phyloP scores from a whole-genome alignment of 495 filamentous ascomycete species.

The Rhizodiscina lignyota region DNA sequence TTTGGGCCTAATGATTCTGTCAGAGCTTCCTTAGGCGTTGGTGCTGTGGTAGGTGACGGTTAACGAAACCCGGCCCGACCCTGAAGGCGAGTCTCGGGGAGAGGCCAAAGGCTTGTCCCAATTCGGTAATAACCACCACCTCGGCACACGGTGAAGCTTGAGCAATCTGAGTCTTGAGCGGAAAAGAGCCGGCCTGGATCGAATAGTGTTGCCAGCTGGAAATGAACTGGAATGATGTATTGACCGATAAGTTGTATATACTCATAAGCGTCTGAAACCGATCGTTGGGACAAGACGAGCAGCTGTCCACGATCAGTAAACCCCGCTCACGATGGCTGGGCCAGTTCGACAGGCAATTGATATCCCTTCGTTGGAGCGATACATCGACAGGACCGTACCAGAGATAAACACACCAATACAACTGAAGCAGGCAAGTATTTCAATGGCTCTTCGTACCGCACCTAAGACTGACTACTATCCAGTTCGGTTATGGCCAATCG shows the following conservation, averaged over 20 bases:
- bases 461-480: conserved; percentile 3
- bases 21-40: too few relatives aligned
- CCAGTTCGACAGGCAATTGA: conserved; percentile 72
- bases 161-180: background rate
- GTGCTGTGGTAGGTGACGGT: too few relatives aligned
- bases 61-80: too few relatives aligned
- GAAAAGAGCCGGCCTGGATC: background rate
- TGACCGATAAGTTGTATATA: background rate
- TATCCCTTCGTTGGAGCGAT: conserved; percentile 50
- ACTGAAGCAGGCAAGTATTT: conserved; percentile 53
- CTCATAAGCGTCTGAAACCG: background rate
- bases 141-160: background rate
- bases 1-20: too few relatives aligned
- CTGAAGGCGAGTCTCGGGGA: too few relatives aligned
- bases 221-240: background rate
- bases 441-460: background rate
- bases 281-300: background rate
- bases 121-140: too few relatives aligned
- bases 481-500: conserved; percentile 89
- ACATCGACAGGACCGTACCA: conserved; percentile 52
- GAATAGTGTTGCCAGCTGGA: background rate
- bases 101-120: too few relatives aligned
- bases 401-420: conserved; percentile 59
- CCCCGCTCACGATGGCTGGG: conserved; percentile 59
- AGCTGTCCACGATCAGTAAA: too few relatives aligned